Evolutionary conservation across 148 eudicot genomes (phyloP), one percentile per base, ranked within the genome.

Genomic region (Rheum nobile): DNA sequence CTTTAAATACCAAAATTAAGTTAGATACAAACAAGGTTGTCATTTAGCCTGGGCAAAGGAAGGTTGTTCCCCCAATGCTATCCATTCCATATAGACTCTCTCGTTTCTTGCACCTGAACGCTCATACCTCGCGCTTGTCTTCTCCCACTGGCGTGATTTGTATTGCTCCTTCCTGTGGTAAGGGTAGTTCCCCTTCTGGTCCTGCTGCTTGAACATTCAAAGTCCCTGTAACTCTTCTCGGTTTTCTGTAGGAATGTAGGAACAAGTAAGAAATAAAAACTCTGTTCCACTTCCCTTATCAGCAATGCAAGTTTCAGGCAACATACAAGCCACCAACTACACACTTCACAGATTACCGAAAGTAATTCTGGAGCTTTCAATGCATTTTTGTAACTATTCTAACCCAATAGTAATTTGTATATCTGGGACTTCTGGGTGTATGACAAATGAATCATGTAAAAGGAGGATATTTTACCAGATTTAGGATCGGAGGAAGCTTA

Each of bases 381-480:
- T 2, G 6, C 2, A 37, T n/a, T 37, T 2, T 6, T n/a, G n/a
- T n/a, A n/a, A n/a, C n/a, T n/a, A n/a, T n/a, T n/a, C n/a, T n/a
- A n/a, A n/a, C n/a, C n/a, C n/a, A n/a, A n/a, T n/a, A n/a, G n/a
- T 2, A 37, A 37, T 52, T 46, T 48, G 52, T 61, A 26, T 29
- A 4, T 28, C 67, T 26, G 35, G 28, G 63, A 54, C 21, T 21
- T 9, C 29, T 29, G 8, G 21, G 63, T 29, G 21, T 13, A 21
- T 47, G n/a, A 47, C 13, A 47, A 46, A 4, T 19, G 3, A 43
- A 52, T 16, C 21, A 39, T 59, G 35, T 16, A 59, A 24, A 39
- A 22, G 14, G 6, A 75, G 63, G 47, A 12, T 72, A 63, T 42
- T 90, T 86, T 85, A 94, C 98, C 46, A 84, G 95, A 79, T 85